These are phyloP conservation scores for Rhodotorula taiwanensis DNA, from an alignment of 768 basidiomycete genomes.

Conservation along the genomic window DNA sequence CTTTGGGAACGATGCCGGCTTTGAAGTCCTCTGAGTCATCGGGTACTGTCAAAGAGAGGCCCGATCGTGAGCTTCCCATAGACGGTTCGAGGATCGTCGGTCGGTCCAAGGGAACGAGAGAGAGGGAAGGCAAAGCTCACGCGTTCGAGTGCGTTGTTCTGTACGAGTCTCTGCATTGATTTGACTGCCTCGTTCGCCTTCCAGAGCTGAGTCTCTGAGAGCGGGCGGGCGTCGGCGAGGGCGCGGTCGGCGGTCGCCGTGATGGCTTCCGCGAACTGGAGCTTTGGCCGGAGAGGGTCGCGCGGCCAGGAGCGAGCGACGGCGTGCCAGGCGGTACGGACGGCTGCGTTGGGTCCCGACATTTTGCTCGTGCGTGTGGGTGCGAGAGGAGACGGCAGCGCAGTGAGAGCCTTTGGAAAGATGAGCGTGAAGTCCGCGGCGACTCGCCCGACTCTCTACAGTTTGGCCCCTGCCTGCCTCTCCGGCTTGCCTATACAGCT, in stretches of 20 bases:
- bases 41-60: constrained; percentile 8
- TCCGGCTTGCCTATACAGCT: too few species aligned
- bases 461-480: too few species aligned
- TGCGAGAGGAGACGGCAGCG: background rate
- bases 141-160: background rate
- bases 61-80: background rate
- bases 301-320: constrained; percentile 16
- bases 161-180: background rate
- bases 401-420: too few species aligned
- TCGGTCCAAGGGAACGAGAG: background rate
- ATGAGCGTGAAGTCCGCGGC: too few species aligned
- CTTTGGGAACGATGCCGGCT: constrained; percentile 29
- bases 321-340: constrained; percentile 8
- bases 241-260: constrained; percentile 15
- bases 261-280: constrained; percentile 24
- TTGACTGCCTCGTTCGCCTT: background rate
- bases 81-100: background rate
- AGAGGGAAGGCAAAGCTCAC: background rate
- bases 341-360: background rate
- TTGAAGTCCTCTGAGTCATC: constrained; percentile 15
- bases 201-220: background rate
- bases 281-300: constrained; percentile 20
- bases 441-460: too few species aligned
- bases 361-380: background rate
- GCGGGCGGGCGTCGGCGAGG: constrained; percentile 6